Evolutionary conservation across 257 asterid species (phyloP), one percentile per base, ranked within the genome.

Genomic region (Eustoma russellianum): DNA sequence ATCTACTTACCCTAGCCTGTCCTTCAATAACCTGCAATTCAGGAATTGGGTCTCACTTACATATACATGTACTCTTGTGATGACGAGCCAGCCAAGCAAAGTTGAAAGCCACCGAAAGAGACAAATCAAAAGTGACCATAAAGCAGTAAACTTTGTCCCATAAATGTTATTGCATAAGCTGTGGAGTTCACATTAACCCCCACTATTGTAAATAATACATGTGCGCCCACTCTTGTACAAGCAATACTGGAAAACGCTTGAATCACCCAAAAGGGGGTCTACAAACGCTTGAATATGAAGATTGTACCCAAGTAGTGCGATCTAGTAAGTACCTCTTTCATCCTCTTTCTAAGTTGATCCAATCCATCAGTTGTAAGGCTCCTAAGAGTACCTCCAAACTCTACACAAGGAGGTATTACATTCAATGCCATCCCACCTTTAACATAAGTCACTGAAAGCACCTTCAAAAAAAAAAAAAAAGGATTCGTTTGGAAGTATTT

Each of bases 311-410:
- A 41, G 45, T 3, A 9, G 40, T 13, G 16, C 16, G 13, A 47
- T 10, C 48, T 1, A 1, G 18, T 18, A 41, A 14, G 5, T 66
- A 85, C 97, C 97, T 85, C 91, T 77, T 71, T 85, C 56, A 82
- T 82, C 75, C 97, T 82, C 57, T 62, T 56, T 74, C 77, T 81
- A 52, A 88, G 97, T 65, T 56, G 71, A 44, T 46, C 46, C 72
- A 85, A 63, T 54, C 97, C 97, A 76, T 78, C 81, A 17, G 95
- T 85, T 5, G 94, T 80, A 48, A 85, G 81, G 68, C 97, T 88
- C 69, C 97, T 80, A 52, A 88, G 69, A 49, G 94, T 82, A 15
- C 97, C 97, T 63, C 95, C 88, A 7, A 88, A 46, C 67, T 78
- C 86, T 54, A 88, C 93, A 50, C 66, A 57, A 6, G 76, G 45